Base-by-base conservation (phyloP, 257 asterid species). In the Forsythia viridissima region DNA sequence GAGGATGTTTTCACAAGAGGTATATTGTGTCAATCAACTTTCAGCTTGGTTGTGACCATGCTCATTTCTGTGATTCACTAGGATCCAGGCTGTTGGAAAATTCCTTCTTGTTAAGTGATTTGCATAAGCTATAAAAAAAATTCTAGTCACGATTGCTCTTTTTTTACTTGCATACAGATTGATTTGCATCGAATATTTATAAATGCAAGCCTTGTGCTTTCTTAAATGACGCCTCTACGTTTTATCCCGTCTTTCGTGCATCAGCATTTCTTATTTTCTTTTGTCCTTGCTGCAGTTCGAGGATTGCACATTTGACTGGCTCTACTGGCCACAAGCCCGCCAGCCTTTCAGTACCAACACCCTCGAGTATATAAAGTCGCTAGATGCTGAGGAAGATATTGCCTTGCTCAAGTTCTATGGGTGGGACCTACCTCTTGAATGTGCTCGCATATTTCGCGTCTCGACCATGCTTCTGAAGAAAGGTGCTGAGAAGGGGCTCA, bases 391-490 rank as follows among this genome's bases (percentile, higher is more conserved):
- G 69, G 80, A 76, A 71, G 84, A 80, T 77, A 80, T 80, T 75
- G 84, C 70, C 73, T 69, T 80, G 63, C 75, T 80, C 68, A 70
- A 80, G 74, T 75, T 75, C 67, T 61, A 80, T 59, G 84, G 84
- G 21, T 80, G 84, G 84, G 77, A 76, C 61, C 41, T 75, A 34
- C 77, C 76, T 75, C 51, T 75, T 65, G 80, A 75, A 69, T 74
- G 68, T 80, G 83, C 76, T 66, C 79, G 76, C 37, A 75, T 71
- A 75, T 74, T 80, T 2, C 77, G 70, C 46, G 55, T 80, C 39
- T 76, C 84, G 44, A 80, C 84, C 80, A 80, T 80, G 84, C 80
- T 80, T 70, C 74, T 80, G 73, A 80, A 80, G 77, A 80, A 80
- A 76, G 84, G 84, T 2, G 84, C 72, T 41, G 73, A 80, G 52